These are phyloP conservation scores for Chlorella sp. DNA, from an alignment of 139 green algal species.

Conservation along the genomic window DNA sequence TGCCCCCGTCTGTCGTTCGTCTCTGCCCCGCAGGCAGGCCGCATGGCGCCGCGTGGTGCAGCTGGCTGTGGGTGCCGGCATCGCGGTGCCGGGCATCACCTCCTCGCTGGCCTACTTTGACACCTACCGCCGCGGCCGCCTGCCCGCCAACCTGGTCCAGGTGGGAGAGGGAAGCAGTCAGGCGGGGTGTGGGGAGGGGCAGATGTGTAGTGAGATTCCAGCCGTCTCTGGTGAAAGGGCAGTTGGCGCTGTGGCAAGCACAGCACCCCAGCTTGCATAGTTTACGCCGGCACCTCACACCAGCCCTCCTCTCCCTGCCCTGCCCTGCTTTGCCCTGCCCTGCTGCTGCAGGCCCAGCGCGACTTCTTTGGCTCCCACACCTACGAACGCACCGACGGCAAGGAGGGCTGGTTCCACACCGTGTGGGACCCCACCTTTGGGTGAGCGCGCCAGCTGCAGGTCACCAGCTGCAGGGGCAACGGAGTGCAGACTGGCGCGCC, in stretches of 20 bases:
- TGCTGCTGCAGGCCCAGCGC: constrained; percentile 86
- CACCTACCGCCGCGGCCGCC: constrained; percentile 85
- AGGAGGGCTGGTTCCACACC: constrained; percentile 91
- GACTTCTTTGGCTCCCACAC: constrained; percentile 99
- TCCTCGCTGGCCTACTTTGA: constrained; percentile 97
- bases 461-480: no score
- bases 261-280: background rate
- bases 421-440: constrained; percentile 86
- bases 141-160: constrained; percentile 98
- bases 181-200: no score
- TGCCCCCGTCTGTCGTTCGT: no score
- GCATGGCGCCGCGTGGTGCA: constrained; percentile 88
- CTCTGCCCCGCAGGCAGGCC: constrained; percentile 55
- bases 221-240: no score
- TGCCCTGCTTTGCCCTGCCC: background rate
- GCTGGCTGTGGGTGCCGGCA: constrained; percentile 60
- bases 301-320: no score
- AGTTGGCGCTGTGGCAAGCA: background rate
- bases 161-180: background rate
- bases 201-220: background rate
- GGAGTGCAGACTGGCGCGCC: no score
- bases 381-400: constrained; percentile 90
- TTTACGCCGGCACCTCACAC: no score
- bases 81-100: constrained; percentile 89
- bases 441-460: no score